Evolutionary conservation across 2,329 filamentous ascomycete genomes (phyloP), one percentile per base, ranked within the genome.

Genomic region (Xylariales sp.): DNA sequence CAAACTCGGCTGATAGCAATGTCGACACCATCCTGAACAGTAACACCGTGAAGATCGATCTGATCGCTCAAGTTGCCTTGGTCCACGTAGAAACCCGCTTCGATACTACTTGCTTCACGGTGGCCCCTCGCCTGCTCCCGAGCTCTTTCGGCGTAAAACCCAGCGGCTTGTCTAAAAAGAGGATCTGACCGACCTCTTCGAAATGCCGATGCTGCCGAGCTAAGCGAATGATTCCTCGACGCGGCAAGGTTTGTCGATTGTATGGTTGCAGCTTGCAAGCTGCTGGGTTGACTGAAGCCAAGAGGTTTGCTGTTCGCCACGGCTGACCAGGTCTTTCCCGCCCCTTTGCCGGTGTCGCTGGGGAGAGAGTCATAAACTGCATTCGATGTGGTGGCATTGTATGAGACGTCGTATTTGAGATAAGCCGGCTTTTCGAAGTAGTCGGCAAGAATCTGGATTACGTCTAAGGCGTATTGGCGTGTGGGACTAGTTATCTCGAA

Each of bases 41-140:
- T 81, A 4, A 95, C 80, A 5, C 88, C 88, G 37, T 97, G 91
- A 19, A 97, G 68, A 60, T 97, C 91, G 6, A 94, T 69, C 15
- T 73, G 67, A 1, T 63, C 69, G 2, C 59, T 45, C 0, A 71
- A 73, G 38, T 86, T 90, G 56, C 89, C 84, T 8, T 65, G 58
- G 9, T 81, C 72, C 1, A 91, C 90, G 3, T 84, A 70, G 0
- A 75, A 63, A 53, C 93, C 84, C 2, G 88, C 87, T 1, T 81
- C 81, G 0, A 70, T 70, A n/a, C 80, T 80, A 14, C 70, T 70
- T n/a, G 80, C 74, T 14, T 68, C 66, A 46, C 76, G 74, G 2
- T 81, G 76, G 31, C 69, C 68, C 10, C 70, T 73, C 4, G 76
- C 69, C 44, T 81, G 74, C 34, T 87, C 80, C 16, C 82, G 80